phyloP scores from a whole-genome alignment of 2,329 filamentous ascomycete species.

The Pleochaeta shiraiana region DNA sequence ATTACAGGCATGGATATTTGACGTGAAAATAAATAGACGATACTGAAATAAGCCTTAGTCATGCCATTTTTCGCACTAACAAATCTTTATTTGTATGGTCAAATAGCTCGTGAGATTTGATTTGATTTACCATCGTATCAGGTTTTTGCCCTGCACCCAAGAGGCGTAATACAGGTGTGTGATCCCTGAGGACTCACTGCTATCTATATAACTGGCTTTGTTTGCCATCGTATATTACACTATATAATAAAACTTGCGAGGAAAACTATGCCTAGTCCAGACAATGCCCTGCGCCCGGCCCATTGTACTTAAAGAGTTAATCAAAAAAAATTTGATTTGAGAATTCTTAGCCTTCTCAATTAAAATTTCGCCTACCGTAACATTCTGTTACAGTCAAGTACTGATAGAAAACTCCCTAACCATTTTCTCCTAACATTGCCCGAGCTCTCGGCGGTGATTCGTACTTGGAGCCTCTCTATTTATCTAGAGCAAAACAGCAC shows the following conservation, averaged over 20 bases:
- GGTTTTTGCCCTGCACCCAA: background rate
- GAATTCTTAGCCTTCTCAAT: background rate
- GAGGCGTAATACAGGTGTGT: background rate
- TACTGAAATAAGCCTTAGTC: no score
- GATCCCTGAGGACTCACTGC: background rate
- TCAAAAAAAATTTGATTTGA: no score
- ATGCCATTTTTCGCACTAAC: no score
- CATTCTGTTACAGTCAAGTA: background rate
- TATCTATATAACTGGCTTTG: no score
- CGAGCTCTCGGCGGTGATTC: background rate
- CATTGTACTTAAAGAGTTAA: no score
- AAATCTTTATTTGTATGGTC: no score
- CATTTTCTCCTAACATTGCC: background rate
- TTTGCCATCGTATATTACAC: no score
- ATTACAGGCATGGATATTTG: no score
- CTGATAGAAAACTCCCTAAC: background rate
- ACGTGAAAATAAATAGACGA: no score
- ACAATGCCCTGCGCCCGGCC: no score
- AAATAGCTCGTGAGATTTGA: background rate
- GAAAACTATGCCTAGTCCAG: no score
- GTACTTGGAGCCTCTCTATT: background rate
- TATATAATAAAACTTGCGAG: no score
- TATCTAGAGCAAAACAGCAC: background rate
- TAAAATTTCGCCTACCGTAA: background rate
- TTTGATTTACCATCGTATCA: constrained; percentile 4